Percentiles rank a stretch among this genome's conserved stretches.
Evolutionary conservation across 768 basidiomycete genomes (phyloP).

Genomic region (Postia placenta): DNA sequence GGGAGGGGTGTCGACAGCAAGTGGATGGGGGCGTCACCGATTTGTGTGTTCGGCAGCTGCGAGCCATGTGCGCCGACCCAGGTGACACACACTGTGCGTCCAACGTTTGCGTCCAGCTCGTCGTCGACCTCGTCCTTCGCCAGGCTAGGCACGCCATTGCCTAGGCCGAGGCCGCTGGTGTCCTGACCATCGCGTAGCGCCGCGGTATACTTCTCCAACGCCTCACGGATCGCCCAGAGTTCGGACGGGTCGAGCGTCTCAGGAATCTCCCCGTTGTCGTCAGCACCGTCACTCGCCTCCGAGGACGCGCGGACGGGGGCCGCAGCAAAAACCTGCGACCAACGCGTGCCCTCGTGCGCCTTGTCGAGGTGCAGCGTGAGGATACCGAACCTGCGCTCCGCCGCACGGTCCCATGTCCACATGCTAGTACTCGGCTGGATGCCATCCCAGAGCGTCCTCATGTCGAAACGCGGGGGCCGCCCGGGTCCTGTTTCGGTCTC

Average conservation of each 20-base stretch:
- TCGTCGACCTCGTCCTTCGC: slow-evolving; percentile 88
- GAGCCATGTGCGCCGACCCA: slow-evolving; percentile 56
- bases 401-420: slow-evolving; percentile 90
- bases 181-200: slow-evolving; percentile 55
- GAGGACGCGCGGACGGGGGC: slow-evolving; percentile 25
- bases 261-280: slow-evolving; percentile 58
- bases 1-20: slow-evolving; percentile 73
- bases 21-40: slow-evolving; percentile 33
- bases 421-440: slow-evolving; percentile 76
- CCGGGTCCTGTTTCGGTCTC: slow-evolving; percentile 12
- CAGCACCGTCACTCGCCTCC: slow-evolving; percentile 6
- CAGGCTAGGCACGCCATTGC: slow-evolving; percentile 70
- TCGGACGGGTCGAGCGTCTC: slow-evolving; percentile 88
- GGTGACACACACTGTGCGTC: slow-evolving; percentile 56
- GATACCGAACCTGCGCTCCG: slow-evolving; percentile 57
- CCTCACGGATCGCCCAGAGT: slow-evolving; percentile 70
- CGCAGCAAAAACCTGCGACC: slow-evolving; percentile 79
- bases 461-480: slow-evolving; percentile 52
- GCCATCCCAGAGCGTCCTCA: slow-evolving; percentile 69
- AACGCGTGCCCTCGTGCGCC: slow-evolving; percentile 72
- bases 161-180: slow-evolving; percentile 55
- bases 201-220: slow-evolving; percentile 81
- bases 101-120: slow-evolving; percentile 75
- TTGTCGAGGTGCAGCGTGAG: slow-evolving; percentile 88
- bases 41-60: slow-evolving; percentile 33